Evolutionary conservation across 2,329 filamentous ascomycete genomes (phyloP).

Genomic region (Fusarium musae): DNA sequence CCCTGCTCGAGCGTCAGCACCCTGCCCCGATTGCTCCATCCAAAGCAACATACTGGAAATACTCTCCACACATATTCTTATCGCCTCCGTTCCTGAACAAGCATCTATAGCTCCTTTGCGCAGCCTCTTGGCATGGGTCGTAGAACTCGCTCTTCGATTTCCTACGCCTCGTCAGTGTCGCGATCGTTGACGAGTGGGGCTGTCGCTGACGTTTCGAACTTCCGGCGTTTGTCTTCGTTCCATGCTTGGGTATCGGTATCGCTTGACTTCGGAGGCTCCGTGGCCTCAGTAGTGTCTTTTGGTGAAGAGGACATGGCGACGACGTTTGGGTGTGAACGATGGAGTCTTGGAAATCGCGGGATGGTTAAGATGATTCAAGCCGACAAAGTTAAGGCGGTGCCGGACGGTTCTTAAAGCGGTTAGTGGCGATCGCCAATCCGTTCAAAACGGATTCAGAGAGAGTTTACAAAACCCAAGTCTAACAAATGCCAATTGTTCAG

Average conservation of each 20-base stretch:
- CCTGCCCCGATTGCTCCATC: neutral
- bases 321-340: neutral
- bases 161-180: slow-evolving; percentile 57
- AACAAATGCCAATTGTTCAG: neutral
- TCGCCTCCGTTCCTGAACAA: slow-evolving; percentile 90
- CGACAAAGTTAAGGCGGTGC: slow-evolving; percentile 17
- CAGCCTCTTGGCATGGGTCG: slow-evolving; percentile 95
- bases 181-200: neutral
- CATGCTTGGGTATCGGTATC: slow-evolving; percentile 56
- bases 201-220: slow-evolving; percentile 70
- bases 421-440: neutral
- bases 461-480: neutral
- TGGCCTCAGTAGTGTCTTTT: slow-evolving; percentile 29
- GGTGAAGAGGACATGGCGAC: slow-evolving; percentile 36
- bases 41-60: slow-evolving; percentile 80
- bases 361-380: slow-evolving; percentile 1
- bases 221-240: slow-evolving; percentile 68
- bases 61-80: slow-evolving; percentile 89
- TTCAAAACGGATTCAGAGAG: neutral
- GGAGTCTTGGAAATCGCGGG: neutral
- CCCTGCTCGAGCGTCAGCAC: slow-evolving; percentile 63
- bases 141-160: slow-evolving; percentile 91
- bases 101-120: slow-evolving; percentile 85
- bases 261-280: slow-evolving; percentile 27
- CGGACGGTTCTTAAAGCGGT: neutral